A percentile compares a stretch with the other conserved stretches of the same genome.
phyloP scores from a whole-genome alignment of 2,329 filamentous ascomycete genomes.

The Aureobasidium sp. region DNA sequence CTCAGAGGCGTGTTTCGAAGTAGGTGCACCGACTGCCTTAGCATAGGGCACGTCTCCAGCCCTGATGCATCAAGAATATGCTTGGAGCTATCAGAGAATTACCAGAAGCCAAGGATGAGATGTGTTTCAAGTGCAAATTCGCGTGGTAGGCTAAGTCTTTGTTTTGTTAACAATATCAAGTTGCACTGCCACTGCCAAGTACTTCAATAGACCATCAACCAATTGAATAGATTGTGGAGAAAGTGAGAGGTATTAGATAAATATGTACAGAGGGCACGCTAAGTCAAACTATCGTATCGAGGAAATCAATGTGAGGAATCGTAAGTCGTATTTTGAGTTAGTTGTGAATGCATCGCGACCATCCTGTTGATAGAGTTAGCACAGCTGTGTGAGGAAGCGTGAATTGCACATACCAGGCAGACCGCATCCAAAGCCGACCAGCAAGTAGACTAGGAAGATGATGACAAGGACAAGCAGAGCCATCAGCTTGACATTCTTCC shows the following conservation, averaged over 20 bases:
- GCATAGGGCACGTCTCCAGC: too few relatives aligned
- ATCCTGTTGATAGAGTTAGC: conserved; percentile 24
- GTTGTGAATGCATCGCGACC: conserved; percentile 32
- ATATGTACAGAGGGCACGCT: conserved; percentile 4
- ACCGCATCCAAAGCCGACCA: conserved; percentile 66
- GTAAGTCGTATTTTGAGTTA: conserved; percentile 15
- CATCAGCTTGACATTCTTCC: conserved; percentile 98
- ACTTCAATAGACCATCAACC: conserved; percentile 18
- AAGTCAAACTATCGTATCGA: not conserved
- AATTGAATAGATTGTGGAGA: not conserved
- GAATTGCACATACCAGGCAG: conserved; percentile 43
- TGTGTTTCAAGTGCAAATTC: too few relatives aligned
- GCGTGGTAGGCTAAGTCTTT: too few relatives aligned
- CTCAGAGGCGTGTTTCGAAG: too few relatives aligned
- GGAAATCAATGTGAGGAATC: not conserved
- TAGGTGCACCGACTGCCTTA: too few relatives aligned
- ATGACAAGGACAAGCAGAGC: conserved; percentile 65
- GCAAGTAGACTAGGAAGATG: conserved; percentile 62
- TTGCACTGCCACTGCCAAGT: too few relatives aligned
- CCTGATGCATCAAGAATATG: too few relatives aligned
- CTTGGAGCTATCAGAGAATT: too few relatives aligned
- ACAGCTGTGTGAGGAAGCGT: conserved; percentile 14
- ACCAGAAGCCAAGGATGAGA: too few relatives aligned
- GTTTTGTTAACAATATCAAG: too few relatives aligned
- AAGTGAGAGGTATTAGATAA: not conserved